phyloP scores from a whole-genome alignment of 305 asterid genomes.

The Solanum hybrid region DNA sequence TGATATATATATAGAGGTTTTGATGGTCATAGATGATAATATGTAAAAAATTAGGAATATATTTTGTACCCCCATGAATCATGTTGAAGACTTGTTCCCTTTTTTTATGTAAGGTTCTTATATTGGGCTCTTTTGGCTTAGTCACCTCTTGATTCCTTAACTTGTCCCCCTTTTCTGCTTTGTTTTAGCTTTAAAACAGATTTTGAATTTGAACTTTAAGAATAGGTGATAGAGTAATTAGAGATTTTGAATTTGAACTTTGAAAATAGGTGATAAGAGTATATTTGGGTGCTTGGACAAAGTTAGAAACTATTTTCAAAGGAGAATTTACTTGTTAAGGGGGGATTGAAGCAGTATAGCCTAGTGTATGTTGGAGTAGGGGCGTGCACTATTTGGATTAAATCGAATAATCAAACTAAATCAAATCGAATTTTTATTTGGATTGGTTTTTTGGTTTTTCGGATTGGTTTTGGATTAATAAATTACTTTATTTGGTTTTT shows the following conservation, averaged over 20 bases:
- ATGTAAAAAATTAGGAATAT: background rate
- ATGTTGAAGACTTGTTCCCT: background rate
- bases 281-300: background rate
- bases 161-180: background rate
- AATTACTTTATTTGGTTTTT: too few species aligned
- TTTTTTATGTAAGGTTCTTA: background rate
- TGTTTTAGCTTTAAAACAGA: background rate
- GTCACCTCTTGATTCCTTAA: background rate
- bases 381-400: too few species aligned
- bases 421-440: too few species aligned
- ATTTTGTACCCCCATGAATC: background rate
- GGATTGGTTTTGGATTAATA: too few species aligned
- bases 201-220: background rate
- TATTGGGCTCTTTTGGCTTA: background rate
- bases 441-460: too few species aligned
- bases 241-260: background rate
- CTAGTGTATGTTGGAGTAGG: too few species aligned
- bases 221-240: background rate
- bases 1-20: background rate
- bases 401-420: too few species aligned
- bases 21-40: slow-evolving; percentile 13
- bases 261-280: background rate
- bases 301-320: background rate
- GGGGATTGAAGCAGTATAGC: background rate
- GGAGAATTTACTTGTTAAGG: background rate